A percentile compares a stretch with the other conserved stretches of the same genome.
These are phyloP conservation scores for Arabidopsis suecica DNA, from an alignment of 345 rosid genomes.

Conservation along the genomic window DNA sequence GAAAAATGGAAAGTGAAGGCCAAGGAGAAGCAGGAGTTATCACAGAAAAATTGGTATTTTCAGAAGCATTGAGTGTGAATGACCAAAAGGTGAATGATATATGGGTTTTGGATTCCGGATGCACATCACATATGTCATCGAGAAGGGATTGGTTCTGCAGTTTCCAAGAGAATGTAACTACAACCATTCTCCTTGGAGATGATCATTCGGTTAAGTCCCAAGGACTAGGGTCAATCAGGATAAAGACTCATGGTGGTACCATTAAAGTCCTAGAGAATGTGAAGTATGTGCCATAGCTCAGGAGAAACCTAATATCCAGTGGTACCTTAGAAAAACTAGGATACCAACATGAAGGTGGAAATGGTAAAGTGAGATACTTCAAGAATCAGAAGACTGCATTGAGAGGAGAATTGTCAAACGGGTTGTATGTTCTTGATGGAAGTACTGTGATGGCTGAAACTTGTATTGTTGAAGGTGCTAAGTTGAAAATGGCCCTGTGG, in stretches of 20 bases:
- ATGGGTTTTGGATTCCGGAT: neutral
- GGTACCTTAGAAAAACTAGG: too few relatives aligned
- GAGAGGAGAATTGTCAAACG: too few relatives aligned
- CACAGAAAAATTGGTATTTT: neutral
- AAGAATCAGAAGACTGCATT: neutral
- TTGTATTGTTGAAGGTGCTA: too few relatives aligned
- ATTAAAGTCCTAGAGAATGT: neutral
- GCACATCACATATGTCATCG: neutral
- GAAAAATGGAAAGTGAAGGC: too few relatives aligned
- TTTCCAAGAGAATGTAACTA: neutral
- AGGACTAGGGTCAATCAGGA: neutral
- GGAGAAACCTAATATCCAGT: neutral
- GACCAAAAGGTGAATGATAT: neutral
- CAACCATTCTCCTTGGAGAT: neutral
- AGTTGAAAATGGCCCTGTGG: neutral
- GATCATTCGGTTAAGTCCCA: neutral
- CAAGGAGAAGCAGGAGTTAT: neutral
- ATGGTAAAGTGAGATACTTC: too few relatives aligned
- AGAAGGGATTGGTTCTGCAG: neutral
- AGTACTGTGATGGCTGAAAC: too few relatives aligned
- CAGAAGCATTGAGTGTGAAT: neutral
- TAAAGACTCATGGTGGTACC: accelerated
- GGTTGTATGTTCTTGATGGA: too few relatives aligned
- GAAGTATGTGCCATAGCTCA: neutral
- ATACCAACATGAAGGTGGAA: too few relatives aligned